phyloP scores from a whole-genome alignment of 208 protist species.

The Trypanosoma avium region DNA sequence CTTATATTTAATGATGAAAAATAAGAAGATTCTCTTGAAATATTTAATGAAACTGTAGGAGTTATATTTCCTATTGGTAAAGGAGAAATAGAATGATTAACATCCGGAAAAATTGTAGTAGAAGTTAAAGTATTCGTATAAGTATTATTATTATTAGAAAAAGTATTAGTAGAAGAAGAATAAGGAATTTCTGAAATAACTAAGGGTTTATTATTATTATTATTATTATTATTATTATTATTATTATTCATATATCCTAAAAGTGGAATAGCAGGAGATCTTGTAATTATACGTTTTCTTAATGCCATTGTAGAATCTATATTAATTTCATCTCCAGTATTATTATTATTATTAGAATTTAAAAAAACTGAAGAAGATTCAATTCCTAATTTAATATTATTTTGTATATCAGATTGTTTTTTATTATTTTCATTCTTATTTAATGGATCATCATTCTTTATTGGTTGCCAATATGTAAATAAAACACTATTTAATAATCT shows the following conservation, averaged over 20 bases:
- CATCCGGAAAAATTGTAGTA: no score
- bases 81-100: no score
- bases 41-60: constrained; percentile 3
- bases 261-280: constrained; percentile 18
- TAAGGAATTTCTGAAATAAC: neutral
- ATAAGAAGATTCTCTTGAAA: neutral
- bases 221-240: neutral
- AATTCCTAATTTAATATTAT: neutral
- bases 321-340: neutral
- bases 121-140: no score
- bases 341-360: neutral
- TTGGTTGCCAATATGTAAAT: constrained; percentile 1
- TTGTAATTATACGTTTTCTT: neutral
- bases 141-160: neutral
- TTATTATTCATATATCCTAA: neutral
- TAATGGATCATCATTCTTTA: no score
- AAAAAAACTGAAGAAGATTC: no score
- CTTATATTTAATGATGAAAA: neutral
- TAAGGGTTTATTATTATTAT: neutral
- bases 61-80: no score
- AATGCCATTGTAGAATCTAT: neutral
- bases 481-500: constrained; percentile 7
- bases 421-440: no score
- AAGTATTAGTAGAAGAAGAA: no score
- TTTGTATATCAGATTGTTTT: no score